These are phyloP conservation scores for Malbranchea cinnamomea DNA, from an alignment of 2,329 filamentous ascomycete genomes.

Conservation along the genomic window DNA sequence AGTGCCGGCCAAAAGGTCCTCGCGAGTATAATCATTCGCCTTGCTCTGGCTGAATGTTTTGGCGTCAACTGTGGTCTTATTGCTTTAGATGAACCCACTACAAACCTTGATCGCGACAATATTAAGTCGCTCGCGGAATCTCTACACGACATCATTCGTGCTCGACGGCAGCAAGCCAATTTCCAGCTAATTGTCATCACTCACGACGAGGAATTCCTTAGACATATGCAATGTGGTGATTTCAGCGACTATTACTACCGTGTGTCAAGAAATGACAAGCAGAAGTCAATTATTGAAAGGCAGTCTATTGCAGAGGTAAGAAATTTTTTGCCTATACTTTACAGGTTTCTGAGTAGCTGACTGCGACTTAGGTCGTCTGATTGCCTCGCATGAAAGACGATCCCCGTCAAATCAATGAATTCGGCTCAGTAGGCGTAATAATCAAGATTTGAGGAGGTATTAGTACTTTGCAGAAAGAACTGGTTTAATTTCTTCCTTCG, in stretches of 20 bases:
- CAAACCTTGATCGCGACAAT: slow-evolving; percentile 90
- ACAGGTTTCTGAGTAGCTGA: slow-evolving; percentile 3
- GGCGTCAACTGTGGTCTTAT: slow-evolving; percentile 92
- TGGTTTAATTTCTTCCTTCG: too few relatives aligned
- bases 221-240: slow-evolving; percentile 84
- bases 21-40: slow-evolving; percentile 90
- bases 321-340: slow-evolving; percentile 3
- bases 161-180: slow-evolving; percentile 72
- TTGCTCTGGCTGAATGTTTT: slow-evolving; percentile 92
- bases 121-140: slow-evolving; percentile 77
- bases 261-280: slow-evolving; percentile 64
- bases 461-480: too few relatives aligned
- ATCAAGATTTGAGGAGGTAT: too few relatives aligned
- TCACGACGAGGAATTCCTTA: slow-evolving; percentile 91
- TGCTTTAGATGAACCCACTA: slow-evolving; percentile 92
- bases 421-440: too few relatives aligned
- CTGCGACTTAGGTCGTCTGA: slow-evolving; percentile 9
- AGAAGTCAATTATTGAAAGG: slow-evolving; percentile 75
- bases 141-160: slow-evolving; percentile 72
- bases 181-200: slow-evolving; percentile 98
- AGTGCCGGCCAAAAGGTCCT: slow-evolving; percentile 94
- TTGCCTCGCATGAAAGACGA: too few relatives aligned
- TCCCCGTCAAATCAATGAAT: too few relatives aligned
- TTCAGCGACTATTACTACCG: slow-evolving; percentile 88
- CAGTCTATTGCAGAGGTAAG: slow-evolving; percentile 37